Conservation (phyloP, 495 filamentous ascomycete species). For the Podospora fimiseda region DNA sequence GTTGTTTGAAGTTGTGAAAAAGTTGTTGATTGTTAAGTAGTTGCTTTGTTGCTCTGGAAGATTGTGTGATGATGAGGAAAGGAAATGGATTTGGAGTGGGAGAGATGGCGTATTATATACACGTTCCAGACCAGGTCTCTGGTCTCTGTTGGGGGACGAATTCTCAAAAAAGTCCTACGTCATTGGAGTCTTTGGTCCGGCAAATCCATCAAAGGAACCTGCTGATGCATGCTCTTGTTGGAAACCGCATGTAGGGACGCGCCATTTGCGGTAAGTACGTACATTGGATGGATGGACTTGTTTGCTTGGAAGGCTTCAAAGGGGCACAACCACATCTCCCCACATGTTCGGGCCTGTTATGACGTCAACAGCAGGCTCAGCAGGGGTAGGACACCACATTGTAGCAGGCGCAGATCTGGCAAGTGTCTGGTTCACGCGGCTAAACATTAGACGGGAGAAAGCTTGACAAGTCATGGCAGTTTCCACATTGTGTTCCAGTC, state of each 20-base stretch:
- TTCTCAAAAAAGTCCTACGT: neutral
- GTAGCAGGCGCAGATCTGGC: neutral
- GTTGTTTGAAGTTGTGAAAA: slow-evolving; percentile 20
- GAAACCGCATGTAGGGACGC: neutral
- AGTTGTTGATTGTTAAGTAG: slow-evolving; percentile 8
- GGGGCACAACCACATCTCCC: neutral
- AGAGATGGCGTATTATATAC: slow-evolving; percentile 24
- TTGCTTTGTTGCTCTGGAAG: neutral
- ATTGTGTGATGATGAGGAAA: slow-evolving; percentile 23
- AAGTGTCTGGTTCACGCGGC: neutral
- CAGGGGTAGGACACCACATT: neutral
- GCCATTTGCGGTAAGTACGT: neutral
- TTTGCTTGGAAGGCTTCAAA: neutral
- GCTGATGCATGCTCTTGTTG: neutral
- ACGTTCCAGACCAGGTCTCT: neutral
- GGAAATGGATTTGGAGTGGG: neutral
- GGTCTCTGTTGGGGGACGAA: neutral
- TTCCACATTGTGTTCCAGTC: neutral
- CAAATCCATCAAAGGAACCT: neutral
- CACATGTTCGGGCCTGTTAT: neutral
- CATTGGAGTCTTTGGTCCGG: neutral
- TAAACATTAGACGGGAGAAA: too few species aligned
- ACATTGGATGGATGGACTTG: neutral
- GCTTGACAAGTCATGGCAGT: neutral
- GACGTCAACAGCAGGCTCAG: neutral